Evolutionary conservation across 345 rosid genomes (phyloP), one percentile per base, ranked within the genome.

Genomic region (Populus simonii): DNA sequence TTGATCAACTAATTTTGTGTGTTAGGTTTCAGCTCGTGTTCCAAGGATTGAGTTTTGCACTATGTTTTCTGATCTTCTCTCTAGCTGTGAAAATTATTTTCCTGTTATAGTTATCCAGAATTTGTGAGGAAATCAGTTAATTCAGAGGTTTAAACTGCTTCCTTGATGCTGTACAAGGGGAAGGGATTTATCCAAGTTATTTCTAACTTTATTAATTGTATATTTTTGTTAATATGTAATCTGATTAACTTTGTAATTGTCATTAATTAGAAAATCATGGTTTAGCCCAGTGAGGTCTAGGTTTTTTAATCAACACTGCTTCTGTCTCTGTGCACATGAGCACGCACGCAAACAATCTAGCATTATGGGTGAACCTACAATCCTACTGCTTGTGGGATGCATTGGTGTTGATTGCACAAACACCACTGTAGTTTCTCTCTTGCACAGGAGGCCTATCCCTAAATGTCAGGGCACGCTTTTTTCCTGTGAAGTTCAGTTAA

Each of bases 1-100:
- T 73, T 75, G 15, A 39, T 82, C 57, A 66, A 43, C 51, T 74
- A 16, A 62, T 45, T 16, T 38, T 49, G 15, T 55, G 2, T 74
- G 9, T 43, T 73, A 18, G 31, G 66, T 53, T 36, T 77, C 1
- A 35, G 43, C 55, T 35, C 13, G 47, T 43, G 65, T 12, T 41
- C 66, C 23, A 23, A 15, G 29, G 61, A 18, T 38, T 33, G 33
- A 55, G 39, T 55, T 59, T 33, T 36, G 7, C 45, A 12, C 68
- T 62, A 53, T 18, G 59, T 20, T 53, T 15, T 53, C 59, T 53
- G 59, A 53, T 53, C 59, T 53, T 53, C 59, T 53, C 59, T 20
- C 23, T 53, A 53, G 59, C 59, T 53, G n/a, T 17, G 59, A 53
- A 18, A 53, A 53, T 53, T 53, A 53, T 53, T 20, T 5, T 7